Conservation (phyloP, 331 rosid genomes). For the Pyrus hybrid region DNA sequence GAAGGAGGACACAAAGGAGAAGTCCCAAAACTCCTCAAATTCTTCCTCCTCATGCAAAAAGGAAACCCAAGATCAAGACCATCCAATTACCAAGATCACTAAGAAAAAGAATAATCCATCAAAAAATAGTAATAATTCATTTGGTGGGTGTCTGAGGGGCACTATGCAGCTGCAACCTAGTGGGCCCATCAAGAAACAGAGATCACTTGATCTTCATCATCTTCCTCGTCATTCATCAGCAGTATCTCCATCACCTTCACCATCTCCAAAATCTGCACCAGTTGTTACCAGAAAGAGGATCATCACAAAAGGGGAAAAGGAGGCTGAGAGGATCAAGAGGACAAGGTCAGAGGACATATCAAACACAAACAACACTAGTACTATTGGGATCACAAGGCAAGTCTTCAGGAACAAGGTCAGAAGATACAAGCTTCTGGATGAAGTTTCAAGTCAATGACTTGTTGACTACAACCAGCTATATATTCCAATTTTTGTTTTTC, state of each 20-base stretch:
- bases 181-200: conserved; percentile 57
- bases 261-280: conserved; percentile 26
- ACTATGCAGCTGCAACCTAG: conserved; percentile 22
- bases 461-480: neutral
- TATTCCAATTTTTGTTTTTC: neutral
- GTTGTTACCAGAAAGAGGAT: conserved; percentile 44
- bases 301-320: conserved; percentile 37
- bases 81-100: conserved; percentile 2
- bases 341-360: conserved; percentile 54
- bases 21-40: conserved; percentile 61
- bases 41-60: conserved; percentile 49
- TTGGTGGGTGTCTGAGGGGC: conserved; percentile 18
- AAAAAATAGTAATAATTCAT: neutral
- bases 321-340: conserved; percentile 48
- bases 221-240: neutral
- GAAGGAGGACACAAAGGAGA: conserved; percentile 49
- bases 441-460: conserved; percentile 65
- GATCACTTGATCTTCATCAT: conserved; percentile 23
- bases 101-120: neutral
- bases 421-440: conserved; percentile 94
- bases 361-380: neutral
- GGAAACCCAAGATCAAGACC: conserved; percentile 8
- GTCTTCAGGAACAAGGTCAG: conserved; percentile 80
- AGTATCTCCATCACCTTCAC: neutral
- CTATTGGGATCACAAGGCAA: conserved; percentile 33